A percentile compares a stretch with the other conserved stretches of the same genome.
These are phyloP conservation scores for Hanseniaspora uvarum DNA, from an alignment of 1,139 yeast genomes.

Conservation along the genomic window DNA sequence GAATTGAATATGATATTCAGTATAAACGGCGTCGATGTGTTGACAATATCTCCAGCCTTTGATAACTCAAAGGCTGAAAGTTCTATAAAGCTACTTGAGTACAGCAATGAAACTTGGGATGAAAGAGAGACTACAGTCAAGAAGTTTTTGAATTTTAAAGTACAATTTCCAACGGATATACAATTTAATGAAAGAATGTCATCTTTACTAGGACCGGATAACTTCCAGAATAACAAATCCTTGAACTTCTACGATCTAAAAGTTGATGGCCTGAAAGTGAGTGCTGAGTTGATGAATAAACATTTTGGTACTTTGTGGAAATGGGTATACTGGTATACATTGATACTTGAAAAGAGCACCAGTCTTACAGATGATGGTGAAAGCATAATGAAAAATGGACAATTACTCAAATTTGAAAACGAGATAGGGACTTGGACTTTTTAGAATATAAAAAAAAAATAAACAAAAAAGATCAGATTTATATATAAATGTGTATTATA, in stretches of 20 bases:
- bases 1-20: slow-evolving; percentile 1
- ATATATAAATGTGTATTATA: no score
- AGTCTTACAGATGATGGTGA: slow-evolving; percentile 18
- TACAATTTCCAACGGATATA: background rate
- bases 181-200: slow-evolving; percentile 14
- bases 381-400: slow-evolving; percentile 18
- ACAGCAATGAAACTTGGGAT: background rate
- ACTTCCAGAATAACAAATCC: slow-evolving; percentile 14
- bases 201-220: slow-evolving; percentile 3
- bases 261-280: background rate
- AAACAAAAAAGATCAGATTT: slow-evolving; percentile 16
- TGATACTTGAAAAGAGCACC: slow-evolving; percentile 26
- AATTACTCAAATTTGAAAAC: slow-evolving; percentile 13
- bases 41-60: background rate
- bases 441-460: slow-evolving; percentile 15
- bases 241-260: slow-evolving; percentile 13
- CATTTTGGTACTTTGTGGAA: slow-evolving; percentile 1
- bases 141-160: background rate
- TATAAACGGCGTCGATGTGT: background rate
- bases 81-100: background rate
- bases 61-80: background rate
- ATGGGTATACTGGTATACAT: slow-evolving; percentile 18
- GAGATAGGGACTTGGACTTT: slow-evolving; percentile 15
- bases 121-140: background rate
- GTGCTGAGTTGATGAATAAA: slow-evolving; percentile 1